Evolutionary conservation across 257 asterid species (phyloP).

Genomic region (Solanum clarkiae): DNA sequence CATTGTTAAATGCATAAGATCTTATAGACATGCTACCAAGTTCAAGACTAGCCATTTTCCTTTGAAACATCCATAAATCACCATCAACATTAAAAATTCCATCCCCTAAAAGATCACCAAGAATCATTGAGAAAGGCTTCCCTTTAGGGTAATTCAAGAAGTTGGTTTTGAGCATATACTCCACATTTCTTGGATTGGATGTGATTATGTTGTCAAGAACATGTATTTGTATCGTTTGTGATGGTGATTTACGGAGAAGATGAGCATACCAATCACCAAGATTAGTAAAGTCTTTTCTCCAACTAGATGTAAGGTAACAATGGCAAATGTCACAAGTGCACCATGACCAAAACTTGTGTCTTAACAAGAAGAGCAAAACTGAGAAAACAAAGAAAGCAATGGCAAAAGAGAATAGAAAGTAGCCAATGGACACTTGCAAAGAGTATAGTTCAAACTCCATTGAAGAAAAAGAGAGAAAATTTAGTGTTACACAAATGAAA

Average conservation of each 20-base stretch:
- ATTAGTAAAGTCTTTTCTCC: conserved; percentile 33
- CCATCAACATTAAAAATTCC: conserved; percentile 44
- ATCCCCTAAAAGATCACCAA: conserved; percentile 32
- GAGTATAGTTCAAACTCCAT: not conserved
- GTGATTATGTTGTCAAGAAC: conserved; percentile 50
- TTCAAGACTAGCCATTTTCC: conserved; percentile 24
- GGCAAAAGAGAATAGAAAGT: not conserved
- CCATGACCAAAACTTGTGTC: conserved; percentile 8
- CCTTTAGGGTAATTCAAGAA: conserved; percentile 32
- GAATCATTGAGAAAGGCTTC: conserved; percentile 23
- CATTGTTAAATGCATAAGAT: conserved; percentile 24
- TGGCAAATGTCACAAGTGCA: conserved; percentile 55
- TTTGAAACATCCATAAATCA: conserved; percentile 27
- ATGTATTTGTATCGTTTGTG: conserved; percentile 46
- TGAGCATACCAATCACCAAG: conserved; percentile 75
- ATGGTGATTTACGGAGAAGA: conserved; percentile 45
- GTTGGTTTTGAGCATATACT: conserved; percentile 26
- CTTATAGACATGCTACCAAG: conserved; percentile 15
- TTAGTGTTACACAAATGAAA: not conserved
- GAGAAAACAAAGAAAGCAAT: not conserved
- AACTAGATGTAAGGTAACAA: conserved; percentile 28
- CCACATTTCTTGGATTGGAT: conserved; percentile 29
- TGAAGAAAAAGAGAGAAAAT: not conserved
- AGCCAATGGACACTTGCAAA: not conserved
- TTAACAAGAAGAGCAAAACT: not conserved